phyloP scores from a whole-genome alignment of 2,329 filamentous ascomycete genomes.

The Tolypocladium ophioglossoides region DNA sequence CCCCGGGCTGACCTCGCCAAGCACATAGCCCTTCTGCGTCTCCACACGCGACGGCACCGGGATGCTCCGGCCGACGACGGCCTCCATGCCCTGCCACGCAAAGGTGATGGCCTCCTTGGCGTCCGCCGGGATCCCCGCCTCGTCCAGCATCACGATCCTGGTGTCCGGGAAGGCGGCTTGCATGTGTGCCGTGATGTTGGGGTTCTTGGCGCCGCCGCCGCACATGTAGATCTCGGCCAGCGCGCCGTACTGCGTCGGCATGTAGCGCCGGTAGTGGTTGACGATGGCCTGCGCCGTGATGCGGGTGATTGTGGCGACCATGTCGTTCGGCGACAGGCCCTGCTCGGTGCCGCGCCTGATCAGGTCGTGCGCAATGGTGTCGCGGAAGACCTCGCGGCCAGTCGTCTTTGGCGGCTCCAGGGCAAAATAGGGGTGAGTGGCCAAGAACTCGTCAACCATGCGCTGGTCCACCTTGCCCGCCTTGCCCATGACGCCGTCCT shows the following conservation, averaged over 20 bases:
- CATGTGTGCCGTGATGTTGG: constrained; percentile 43
- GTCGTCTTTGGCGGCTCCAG: constrained; percentile 45
- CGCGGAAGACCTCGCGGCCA: constrained; percentile 48
- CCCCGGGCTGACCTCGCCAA: constrained; percentile 44
- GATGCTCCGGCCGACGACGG: constrained; percentile 42
- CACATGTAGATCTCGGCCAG: constrained; percentile 51
- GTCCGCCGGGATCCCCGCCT: constrained; percentile 42
- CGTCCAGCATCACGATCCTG: constrained; percentile 43
- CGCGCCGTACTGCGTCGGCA: constrained; percentile 25
- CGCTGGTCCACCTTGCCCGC: constrained; percentile 37
- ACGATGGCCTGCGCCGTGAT: constrained; percentile 50
- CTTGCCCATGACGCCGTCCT: constrained; percentile 38
- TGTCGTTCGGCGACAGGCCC: constrained; percentile 36
- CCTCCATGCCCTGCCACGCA: constrained; percentile 51
- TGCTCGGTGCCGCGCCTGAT: constrained; percentile 34
- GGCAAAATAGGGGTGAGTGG: constrained; percentile 35
- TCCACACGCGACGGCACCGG: constrained; percentile 42
- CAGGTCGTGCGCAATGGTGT: constrained; percentile 41
- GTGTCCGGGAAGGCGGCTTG: constrained; percentile 35
- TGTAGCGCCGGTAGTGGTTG: constrained; percentile 34
- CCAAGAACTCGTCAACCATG: constrained; percentile 40
- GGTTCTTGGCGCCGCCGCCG: constrained; percentile 46
- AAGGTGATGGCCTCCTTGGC: constrained; percentile 47
- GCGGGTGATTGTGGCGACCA: constrained; percentile 47
- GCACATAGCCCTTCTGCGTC: constrained; percentile 36